Evolutionary conservation across 2,329 filamentous ascomycete genomes (phyloP).

Genomic region (Aspergillus aculeatus): DNA sequence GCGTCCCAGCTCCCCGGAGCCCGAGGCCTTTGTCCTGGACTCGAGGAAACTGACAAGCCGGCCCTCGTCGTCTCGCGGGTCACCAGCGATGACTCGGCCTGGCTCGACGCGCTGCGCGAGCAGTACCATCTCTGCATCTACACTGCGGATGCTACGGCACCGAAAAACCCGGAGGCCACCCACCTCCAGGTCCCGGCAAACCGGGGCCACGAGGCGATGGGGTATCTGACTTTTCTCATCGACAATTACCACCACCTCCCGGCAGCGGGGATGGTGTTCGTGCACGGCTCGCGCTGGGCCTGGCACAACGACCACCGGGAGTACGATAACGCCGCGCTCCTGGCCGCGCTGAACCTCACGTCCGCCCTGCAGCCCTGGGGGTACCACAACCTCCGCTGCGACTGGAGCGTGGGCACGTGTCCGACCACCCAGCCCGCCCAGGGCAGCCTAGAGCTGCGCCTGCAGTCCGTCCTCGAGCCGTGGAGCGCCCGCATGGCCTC

Average conservation of each 20-base stretch:
- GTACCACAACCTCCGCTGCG: constrained; percentile 52
- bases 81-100: constrained; percentile 41
- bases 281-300: constrained; percentile 45
- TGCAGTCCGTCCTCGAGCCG: constrained; percentile 41
- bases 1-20: constrained; percentile 35
- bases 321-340: constrained; percentile 48
- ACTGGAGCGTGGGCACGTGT: constrained; percentile 50
- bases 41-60: constrained; percentile 41
- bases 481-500: constrained; percentile 45
- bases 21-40: constrained; percentile 45
- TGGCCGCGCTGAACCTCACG: constrained; percentile 40
- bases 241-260: constrained; percentile 47
- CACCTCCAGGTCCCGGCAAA: constrained; percentile 48
- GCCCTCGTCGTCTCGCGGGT: constrained; percentile 47
- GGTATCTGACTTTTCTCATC: constrained; percentile 49
- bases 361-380: constrained; percentile 40
- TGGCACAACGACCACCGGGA: constrained; percentile 47
- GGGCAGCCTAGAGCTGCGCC: constrained; percentile 42
- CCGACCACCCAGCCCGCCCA: constrained; percentile 36
- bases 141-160: constrained; percentile 35
- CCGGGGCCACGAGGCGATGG: constrained; percentile 49
- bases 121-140: constrained; percentile 51
- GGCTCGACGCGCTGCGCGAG: constrained; percentile 41
- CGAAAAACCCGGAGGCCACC: constrained; percentile 23
- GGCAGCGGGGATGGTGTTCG: constrained; percentile 40